phyloP scores from a whole-genome alignment of 129 eudicot genomes.

The Artemisia tridentata region DNA sequence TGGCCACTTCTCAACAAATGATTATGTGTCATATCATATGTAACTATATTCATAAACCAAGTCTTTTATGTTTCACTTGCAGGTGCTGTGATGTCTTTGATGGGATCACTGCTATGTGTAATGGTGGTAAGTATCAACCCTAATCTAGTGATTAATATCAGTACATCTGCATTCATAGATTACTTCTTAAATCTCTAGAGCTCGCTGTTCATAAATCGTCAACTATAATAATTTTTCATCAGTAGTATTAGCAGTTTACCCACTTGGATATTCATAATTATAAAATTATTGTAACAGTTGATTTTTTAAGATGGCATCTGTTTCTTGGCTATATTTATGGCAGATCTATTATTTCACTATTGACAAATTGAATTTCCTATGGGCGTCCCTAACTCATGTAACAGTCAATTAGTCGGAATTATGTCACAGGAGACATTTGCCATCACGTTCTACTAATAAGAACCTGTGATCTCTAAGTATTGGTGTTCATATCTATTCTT shows the following conservation, averaged over 20 bases:
- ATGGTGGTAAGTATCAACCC: constrained; percentile 51
- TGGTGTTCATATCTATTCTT: not conserved
- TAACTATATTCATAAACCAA: not conserved
- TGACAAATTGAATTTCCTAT: too few species aligned
- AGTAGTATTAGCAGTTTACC: not conserved
- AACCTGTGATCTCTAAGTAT: not conserved
- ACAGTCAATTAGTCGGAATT: not conserved
- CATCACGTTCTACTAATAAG: not conserved
- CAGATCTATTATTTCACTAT: too few species aligned
- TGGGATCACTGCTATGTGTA: constrained; percentile 61
- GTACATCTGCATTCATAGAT: not conserved
- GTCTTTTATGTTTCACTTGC: constrained; percentile 27
- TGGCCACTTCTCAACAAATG: not conserved
- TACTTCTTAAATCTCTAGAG: not conserved
- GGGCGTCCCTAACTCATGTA: too few species aligned
- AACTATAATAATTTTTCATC: not conserved
- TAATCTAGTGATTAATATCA: not conserved
- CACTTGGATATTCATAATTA: not conserved
- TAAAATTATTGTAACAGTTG: not conserved
- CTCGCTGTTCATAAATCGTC: not conserved
- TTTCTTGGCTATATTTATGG: not conserved
- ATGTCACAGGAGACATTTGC: not conserved
- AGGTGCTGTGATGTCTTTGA: constrained; percentile 70
- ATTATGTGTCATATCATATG: too few species aligned
- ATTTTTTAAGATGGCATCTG: not conserved